Conservation (phyloP, 495 filamentous ascomycete genomes). For the Pyronema domesticum region DNA sequence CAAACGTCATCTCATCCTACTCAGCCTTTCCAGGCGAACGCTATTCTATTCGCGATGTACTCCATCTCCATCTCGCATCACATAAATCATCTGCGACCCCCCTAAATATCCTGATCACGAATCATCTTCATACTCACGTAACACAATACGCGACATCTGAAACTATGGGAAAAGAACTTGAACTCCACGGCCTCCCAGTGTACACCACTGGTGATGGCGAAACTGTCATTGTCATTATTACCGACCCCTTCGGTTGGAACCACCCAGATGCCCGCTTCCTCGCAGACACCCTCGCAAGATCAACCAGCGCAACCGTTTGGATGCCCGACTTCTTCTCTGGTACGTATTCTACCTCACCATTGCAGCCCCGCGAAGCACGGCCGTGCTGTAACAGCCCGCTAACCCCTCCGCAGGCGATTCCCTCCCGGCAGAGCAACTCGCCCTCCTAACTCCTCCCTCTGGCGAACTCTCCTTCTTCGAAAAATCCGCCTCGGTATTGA, state of each 20-base stretch:
- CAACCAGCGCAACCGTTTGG: conserved; percentile 33
- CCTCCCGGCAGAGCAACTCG: conserved; percentile 21
- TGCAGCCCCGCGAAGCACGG: neutral
- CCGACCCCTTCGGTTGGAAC: conserved; percentile 43
- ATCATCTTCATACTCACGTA: too few species aligned
- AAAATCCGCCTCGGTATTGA: neutral
- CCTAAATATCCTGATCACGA: too few species aligned
- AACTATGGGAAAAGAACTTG: neutral
- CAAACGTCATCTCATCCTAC: too few species aligned
- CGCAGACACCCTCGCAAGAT: conserved; percentile 35
- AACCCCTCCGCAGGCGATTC: conserved; percentile 20
- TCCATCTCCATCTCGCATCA: too few species aligned
- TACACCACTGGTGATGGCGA: conserved; percentile 27
- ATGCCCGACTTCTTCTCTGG: conserved; percentile 45
- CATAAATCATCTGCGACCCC: too few species aligned
- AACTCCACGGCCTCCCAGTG: conserved; percentile 32
- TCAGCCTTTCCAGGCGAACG: too few species aligned
- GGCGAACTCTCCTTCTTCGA: neutral
- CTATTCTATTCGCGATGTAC: too few species aligned
- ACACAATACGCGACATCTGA: too few species aligned
- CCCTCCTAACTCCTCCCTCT: conserved; percentile 4
- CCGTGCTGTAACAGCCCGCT: too few species aligned
- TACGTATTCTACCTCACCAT: conserved; percentile 14
- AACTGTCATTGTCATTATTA: conserved; percentile 36
- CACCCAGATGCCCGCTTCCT: conserved; percentile 36